Evolutionary conservation across 768 basidiomycete species (phyloP).

Genomic region (Cyathus striatus): DNA sequence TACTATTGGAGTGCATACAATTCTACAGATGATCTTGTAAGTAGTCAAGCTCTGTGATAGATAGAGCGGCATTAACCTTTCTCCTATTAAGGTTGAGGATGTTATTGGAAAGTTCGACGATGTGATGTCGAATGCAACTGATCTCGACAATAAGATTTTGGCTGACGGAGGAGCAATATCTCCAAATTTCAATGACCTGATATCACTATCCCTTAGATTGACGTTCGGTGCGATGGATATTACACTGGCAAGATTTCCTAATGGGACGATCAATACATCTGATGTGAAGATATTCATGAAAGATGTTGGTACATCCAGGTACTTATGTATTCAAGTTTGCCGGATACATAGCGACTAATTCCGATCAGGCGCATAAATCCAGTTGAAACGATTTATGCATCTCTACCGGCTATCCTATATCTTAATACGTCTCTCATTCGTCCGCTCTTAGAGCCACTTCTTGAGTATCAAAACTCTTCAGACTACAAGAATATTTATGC

Average conservation of each 20-base stretch:
- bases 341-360: not conserved
- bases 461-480: slow-evolving; percentile 37
- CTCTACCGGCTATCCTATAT: slow-evolving; percentile 40
- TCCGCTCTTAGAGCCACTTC: slow-evolving; percentile 40
- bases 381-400: slow-evolving; percentile 39
- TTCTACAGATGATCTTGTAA: slow-evolving; percentile 23
- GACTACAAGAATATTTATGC: slow-evolving; percentile 17
- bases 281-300: slow-evolving; percentile 46
- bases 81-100: slow-evolving; percentile 9
- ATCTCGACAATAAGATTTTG: slow-evolving; percentile 33
- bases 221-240: slow-evolving; percentile 42
- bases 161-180: slow-evolving; percentile 31
- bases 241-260: slow-evolving; percentile 27
- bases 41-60: too few species aligned
- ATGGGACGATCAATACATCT: slow-evolving; percentile 22
- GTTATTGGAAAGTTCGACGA: slow-evolving; percentile 35
- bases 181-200: slow-evolving; percentile 32
- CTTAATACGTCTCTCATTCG: slow-evolving; percentile 33
- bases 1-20: slow-evolving; percentile 32
- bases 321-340: slow-evolving; percentile 12
- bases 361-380: slow-evolving; percentile 35
- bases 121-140: slow-evolving; percentile 27
- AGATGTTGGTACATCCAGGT: slow-evolving; percentile 36
- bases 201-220: slow-evolving; percentile 38
- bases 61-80: too few species aligned